These are phyloP conservation scores for Naegleria fowleri DNA, from an alignment of 208 protist genomes.

Conservation along the genomic window DNA sequence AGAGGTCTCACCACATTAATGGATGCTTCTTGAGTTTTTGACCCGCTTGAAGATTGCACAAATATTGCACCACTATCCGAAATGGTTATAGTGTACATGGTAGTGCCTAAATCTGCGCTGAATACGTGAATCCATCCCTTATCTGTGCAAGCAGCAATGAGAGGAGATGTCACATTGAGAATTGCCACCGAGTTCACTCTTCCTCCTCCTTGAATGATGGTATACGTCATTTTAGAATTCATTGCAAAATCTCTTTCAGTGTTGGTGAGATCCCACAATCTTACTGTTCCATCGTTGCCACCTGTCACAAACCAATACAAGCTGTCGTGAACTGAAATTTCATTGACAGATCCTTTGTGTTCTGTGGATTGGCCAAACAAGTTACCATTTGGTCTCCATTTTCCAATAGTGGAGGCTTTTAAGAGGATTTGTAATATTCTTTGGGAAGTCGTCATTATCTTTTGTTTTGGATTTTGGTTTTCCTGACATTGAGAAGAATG, in stretches of 20 bases:
- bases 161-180: neutral
- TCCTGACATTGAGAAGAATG: neutral
- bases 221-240: neutral
- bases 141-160: neutral
- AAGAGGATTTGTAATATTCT: neutral
- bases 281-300: slow-evolving; percentile 15
- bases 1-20: slow-evolving; percentile 18
- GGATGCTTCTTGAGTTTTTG: neutral
- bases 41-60: neutral
- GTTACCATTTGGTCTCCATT: neutral
- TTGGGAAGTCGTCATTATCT: neutral
- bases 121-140: neutral
- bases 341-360: slow-evolving; percentile 21
- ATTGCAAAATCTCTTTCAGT: neutral
- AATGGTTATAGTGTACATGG: neutral
- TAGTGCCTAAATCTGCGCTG: neutral
- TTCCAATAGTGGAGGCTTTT: neutral
- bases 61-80: neutral
- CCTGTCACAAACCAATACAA: neutral
- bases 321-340: neutral
- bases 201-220: neutral
- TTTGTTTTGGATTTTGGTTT: neutral
- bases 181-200: neutral
- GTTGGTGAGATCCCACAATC: neutral
- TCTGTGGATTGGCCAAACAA: neutral